These are phyloP conservation scores for Fusarium vanettenii DNA, from an alignment of 2,329 filamentous ascomycete genomes.

Conservation along the genomic window DNA sequence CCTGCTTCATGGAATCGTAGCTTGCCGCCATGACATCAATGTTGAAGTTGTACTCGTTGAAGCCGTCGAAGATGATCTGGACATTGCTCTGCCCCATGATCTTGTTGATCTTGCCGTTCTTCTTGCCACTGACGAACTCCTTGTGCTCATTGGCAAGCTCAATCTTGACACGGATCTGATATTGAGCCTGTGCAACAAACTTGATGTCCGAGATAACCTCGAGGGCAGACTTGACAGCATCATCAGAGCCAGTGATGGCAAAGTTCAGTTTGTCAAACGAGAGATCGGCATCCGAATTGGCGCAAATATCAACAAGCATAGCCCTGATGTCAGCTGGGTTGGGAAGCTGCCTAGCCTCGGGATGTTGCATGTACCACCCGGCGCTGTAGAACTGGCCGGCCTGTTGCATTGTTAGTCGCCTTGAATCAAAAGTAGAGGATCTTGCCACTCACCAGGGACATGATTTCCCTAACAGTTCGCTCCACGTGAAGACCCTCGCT, in stretches of 20 bases:
- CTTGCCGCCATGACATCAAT: constrained; percentile 94
- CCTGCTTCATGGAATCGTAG: constrained; percentile 95
- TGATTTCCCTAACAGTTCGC: constrained; percentile 93
- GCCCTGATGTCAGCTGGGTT: constrained; percentile 79
- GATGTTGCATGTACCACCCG: constrained; percentile 91
- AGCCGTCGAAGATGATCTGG: constrained; percentile 98
- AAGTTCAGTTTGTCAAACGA: constrained; percentile 96
- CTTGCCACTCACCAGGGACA: constrained; percentile 79
- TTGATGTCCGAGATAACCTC: constrained; percentile 92
- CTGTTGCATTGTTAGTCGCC: constrained; percentile 56
- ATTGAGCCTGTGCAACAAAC: constrained; percentile 87
- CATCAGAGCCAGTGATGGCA: constrained; percentile 93
- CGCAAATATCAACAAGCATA: constrained; percentile 97
- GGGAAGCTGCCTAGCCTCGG: constrained; percentile 72
- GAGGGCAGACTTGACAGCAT: constrained; percentile 95
- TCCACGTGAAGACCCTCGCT: constrained; percentile 94
- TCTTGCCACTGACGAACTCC: constrained; percentile 99
- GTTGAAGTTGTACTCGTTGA: constrained; percentile 99
- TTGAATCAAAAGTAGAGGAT: neutral
- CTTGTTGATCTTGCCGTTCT: constrained; percentile 99
- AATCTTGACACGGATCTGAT: constrained; percentile 97
- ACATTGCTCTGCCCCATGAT: constrained; percentile 99
- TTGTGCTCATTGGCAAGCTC: constrained; percentile 99
- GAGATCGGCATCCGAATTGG: constrained; percentile 94
- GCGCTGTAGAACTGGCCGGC: constrained; percentile 98